Percentiles rank a stretch among this genome's conserved stretches.
These are phyloP conservation scores for Chernovozyma sophiae-reginae DNA, from an alignment of 1,139 yeast species.

Conservation along the genomic window DNA sequence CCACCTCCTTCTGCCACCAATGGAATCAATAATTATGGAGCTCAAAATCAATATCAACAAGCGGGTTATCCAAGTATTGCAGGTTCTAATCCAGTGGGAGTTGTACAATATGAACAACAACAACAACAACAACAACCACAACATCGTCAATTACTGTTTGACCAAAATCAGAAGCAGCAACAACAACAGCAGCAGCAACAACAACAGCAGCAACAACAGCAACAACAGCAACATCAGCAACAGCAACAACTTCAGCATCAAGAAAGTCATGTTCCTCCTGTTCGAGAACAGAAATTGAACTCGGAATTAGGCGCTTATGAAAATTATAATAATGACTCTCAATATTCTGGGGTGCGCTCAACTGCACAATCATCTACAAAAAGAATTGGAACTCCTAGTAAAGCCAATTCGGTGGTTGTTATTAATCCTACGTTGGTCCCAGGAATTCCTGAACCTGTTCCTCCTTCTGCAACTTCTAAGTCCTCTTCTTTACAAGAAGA, in stretches of 20 bases:
- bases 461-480: slow-evolving; percentile 52
- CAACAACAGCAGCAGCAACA: slow-evolving; percentile 6
- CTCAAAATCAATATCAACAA: slow-evolving; percentile 9
- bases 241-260: slow-evolving; percentile 1
- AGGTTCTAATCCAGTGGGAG: not conserved
- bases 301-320: slow-evolving; percentile 30
- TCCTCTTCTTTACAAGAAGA: slow-evolving; percentile 73
- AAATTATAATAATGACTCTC: slow-evolving; percentile 36
- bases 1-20: slow-evolving; percentile 64
- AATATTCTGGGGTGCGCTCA: slow-evolving; percentile 51
- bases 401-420: slow-evolving; percentile 16
- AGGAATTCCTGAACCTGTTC: slow-evolving; percentile 81
- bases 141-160: slow-evolving; percentile 3
- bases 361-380: slow-evolving; percentile 25
- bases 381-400: slow-evolving; percentile 15
- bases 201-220: slow-evolving; percentile 7
- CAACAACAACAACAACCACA: too few relatives aligned
- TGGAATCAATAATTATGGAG: slow-evolving; percentile 25
- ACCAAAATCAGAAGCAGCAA: slow-evolving; percentile 4
- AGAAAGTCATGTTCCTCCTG: slow-evolving; percentile 8
- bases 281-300: slow-evolving; percentile 25
- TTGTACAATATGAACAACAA: slow-evolving; percentile 2
- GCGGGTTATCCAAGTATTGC: slow-evolving; percentile 5
- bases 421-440: slow-evolving; percentile 70
- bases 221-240: slow-evolving; percentile 1